These are phyloP conservation scores for Prunus armeniaca DNA, from an alignment of 306 rosid genomes.

Conservation along the genomic window DNA sequence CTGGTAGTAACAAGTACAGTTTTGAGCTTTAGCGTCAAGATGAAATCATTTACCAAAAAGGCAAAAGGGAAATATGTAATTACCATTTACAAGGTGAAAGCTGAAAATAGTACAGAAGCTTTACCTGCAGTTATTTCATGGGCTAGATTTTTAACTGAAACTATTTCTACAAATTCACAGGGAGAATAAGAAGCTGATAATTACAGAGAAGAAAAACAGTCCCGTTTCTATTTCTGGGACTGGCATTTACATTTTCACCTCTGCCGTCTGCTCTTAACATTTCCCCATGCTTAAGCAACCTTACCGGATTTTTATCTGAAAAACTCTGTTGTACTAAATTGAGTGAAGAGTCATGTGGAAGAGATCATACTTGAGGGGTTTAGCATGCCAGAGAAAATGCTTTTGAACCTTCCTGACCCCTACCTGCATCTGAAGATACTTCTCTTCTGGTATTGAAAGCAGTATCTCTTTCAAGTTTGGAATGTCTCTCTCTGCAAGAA, in stretches of 20 bases:
- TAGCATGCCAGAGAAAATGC: constrained; percentile 88
- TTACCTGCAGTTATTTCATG: neutral
- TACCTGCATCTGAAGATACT: constrained; percentile 73
- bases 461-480: constrained; percentile 70
- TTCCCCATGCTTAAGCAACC: neutral
- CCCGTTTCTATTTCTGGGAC: neutral
- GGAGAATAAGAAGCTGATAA: neutral
- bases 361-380: constrained; percentile 79
- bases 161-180: neutral
- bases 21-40: neutral
- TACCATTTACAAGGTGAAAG: constrained; percentile 1
- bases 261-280: neutral
- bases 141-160: neutral
- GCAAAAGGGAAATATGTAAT: neutral
- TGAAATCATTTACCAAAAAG: neutral
- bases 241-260: neutral
- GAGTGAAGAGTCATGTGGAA: constrained; percentile 97
- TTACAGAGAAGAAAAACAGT: too few relatives aligned
- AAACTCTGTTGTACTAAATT: constrained; percentile 83
- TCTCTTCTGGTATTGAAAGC: constrained; percentile 60
- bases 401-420: constrained; percentile 79
- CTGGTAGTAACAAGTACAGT: neutral
- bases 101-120: neutral
- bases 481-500: constrained; percentile 80
- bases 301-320: constrained; percentile 63